A percentile compares a stretch with the other conserved stretches of the same genome.
Evolutionary conservation across 2,329 filamentous ascomycete species (phyloP).

Genomic region (Sporothrix phasma): DNA sequence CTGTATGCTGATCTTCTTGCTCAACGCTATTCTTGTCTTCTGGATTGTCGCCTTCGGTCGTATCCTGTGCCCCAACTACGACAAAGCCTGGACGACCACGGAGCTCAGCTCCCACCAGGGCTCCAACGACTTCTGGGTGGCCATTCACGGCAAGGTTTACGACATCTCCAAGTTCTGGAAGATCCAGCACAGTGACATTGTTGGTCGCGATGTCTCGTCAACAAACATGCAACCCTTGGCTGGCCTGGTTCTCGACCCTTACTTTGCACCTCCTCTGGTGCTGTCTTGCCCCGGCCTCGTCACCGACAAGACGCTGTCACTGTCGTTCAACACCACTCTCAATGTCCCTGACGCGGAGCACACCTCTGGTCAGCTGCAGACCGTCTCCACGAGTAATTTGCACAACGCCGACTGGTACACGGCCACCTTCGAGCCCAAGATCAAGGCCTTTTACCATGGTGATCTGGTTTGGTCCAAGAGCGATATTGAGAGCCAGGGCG

Average conservation of each 20-base stretch:
- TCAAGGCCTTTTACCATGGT: constrained; percentile 80
- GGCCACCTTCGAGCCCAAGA: constrained; percentile 61
- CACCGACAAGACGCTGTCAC: constrained; percentile 41
- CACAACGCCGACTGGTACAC: constrained; percentile 66
- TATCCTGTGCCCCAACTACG: constrained; percentile 77
- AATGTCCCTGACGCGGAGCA: constrained; percentile 51
- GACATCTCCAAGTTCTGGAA: constrained; percentile 86
- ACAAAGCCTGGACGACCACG: constrained; percentile 73
- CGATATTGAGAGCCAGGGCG: constrained; percentile 54
- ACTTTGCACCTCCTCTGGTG: constrained; percentile 71
- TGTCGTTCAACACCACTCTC: constrained; percentile 57
- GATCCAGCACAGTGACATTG: constrained; percentile 68
- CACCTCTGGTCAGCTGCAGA: constrained; percentile 53
- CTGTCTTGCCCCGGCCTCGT: constrained; percentile 67
- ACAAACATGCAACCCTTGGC: constrained; percentile 66
- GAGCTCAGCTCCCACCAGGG: constrained; percentile 64
- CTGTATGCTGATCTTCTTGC: constrained; percentile 65
- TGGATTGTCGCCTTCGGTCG: constrained; percentile 83
- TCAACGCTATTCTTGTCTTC: constrained; percentile 78
- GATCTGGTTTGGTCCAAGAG: constrained; percentile 62
- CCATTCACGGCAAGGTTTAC: constrained; percentile 79
- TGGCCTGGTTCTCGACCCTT: constrained; percentile 70
- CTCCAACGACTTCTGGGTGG: constrained; percentile 75
- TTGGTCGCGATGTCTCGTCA: constrained; percentile 44
- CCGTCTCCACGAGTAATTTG: constrained; percentile 48